Evolutionary conservation across 768 basidiomycete species (phyloP).

Genomic region (Lentinula guzmanii): DNA sequence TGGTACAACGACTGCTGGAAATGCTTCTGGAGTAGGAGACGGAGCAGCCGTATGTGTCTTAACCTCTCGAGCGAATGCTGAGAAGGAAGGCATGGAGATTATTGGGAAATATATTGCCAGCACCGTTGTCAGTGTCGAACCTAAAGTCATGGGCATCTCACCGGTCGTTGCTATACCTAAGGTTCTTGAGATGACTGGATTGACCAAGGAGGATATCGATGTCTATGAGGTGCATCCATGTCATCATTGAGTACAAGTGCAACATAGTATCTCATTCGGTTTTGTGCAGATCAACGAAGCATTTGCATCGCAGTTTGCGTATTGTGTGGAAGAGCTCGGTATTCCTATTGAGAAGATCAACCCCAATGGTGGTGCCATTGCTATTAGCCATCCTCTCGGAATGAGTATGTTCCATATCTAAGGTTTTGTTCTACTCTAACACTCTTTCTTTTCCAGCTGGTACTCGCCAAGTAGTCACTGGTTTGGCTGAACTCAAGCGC

Average conservation of each 20-base stretch:
- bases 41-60: constrained; percentile 84
- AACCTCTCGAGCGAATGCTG: constrained; percentile 73
- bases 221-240: constrained; percentile 57
- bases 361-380: constrained; percentile 82
- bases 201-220: constrained; percentile 69
- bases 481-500: constrained; percentile 74
- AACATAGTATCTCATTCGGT: neutral
- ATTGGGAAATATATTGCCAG: constrained; percentile 80
- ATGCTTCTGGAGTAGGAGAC: constrained; percentile 87
- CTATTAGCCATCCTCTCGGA: constrained; percentile 75
- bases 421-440: neutral
- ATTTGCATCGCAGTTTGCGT: constrained; percentile 91
- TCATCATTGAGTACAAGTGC: neutral
- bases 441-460: constrained; percentile 47
- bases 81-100: constrained; percentile 71
- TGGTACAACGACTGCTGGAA: constrained; percentile 71
- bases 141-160: constrained; percentile 72
- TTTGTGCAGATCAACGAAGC: constrained; percentile 74
- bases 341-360: constrained; percentile 81
- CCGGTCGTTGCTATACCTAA: constrained; percentile 71
- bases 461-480: constrained; percentile 81
- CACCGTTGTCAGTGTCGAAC: constrained; percentile 76
- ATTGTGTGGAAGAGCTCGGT: constrained; percentile 77
- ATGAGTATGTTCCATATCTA: constrained; percentile 56
- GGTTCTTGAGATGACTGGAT: constrained; percentile 51